phyloP scores from a whole-genome alignment of 164 flowering plant species.

The Stephania japonica region DNA sequence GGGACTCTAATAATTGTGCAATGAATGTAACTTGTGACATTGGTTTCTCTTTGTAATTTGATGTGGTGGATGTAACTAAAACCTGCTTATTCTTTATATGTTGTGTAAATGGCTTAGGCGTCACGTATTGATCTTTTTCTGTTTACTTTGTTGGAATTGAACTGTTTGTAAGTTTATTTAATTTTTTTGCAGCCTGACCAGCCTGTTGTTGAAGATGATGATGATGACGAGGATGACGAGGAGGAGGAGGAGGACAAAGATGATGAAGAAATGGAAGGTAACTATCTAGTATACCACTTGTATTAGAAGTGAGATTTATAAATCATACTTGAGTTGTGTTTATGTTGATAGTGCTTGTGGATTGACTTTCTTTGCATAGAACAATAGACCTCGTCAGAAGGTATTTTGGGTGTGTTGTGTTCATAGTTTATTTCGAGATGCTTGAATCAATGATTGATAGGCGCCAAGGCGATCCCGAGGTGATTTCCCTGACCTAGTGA shows the following conservation, averaged over 20 bases:
- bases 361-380: too few relatives aligned
- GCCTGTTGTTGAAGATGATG: constrained; percentile 53
- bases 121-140: not conserved
- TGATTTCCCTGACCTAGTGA: too few relatives aligned
- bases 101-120: not conserved
- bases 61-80: not conserved
- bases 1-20: too few relatives aligned
- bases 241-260: constrained; percentile 48
- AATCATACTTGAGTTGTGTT: not conserved
- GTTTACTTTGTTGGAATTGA: not conserved
- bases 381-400: not conserved
- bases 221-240: constrained; percentile 47
- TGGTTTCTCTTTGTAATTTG: not conserved
- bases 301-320: too few relatives aligned
- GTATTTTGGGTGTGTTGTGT: not conserved
- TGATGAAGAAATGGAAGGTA: constrained; percentile 45
- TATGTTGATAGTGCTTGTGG: not conserved
- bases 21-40: too few relatives aligned
- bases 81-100: not conserved
- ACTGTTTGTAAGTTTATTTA: not conserved
- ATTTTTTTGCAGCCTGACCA: constrained; percentile 34
- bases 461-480: too few relatives aligned
- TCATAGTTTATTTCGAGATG: not conserved
- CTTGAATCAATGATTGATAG: too few relatives aligned
- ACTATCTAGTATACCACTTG: not conserved